Conservation (phyloP, 768 basidiomycete species). For the Phallus indusiatus region DNA sequence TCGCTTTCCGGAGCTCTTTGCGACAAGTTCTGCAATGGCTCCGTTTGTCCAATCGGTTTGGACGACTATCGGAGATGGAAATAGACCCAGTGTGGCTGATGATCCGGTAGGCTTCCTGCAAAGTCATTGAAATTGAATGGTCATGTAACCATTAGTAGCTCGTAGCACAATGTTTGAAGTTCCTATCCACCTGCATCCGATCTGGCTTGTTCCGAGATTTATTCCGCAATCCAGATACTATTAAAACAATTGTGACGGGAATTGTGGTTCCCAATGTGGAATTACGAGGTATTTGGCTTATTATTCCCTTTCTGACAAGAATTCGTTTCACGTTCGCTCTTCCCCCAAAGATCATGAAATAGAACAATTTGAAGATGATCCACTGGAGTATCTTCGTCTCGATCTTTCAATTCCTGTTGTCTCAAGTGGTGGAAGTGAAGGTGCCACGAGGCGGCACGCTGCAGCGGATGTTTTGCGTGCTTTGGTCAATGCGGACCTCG, state of each 20-base stretch:
- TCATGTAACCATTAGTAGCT: conserved; percentile 35
- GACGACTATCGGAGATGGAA: conserved; percentile 66
- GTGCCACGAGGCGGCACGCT: conserved; percentile 81
- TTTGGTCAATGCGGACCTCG: conserved; percentile 60
- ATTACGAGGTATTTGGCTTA: conserved; percentile 42
- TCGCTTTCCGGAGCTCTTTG: conserved; percentile 70
- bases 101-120: conserved; percentile 46
- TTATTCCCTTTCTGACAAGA: not conserved
- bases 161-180: conserved; percentile 83
- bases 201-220: conserved; percentile 58
- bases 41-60: conserved; percentile 84
- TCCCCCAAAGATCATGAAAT: conserved; percentile 59
- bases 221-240: conserved; percentile 63
- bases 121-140: not conserved
- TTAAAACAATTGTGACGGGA: conserved; percentile 75
- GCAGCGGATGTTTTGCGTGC: conserved; percentile 95
- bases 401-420: conserved; percentile 63
- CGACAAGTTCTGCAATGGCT: conserved; percentile 51
- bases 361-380: conserved; percentile 96
- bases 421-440: conserved; percentile 47
- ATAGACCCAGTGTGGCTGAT: conserved; percentile 54
- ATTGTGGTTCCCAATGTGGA: conserved; percentile 92
- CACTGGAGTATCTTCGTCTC: conserved; percentile 86
- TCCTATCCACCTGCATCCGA: conserved; percentile 88
- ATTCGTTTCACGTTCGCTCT: not conserved